Percentiles rank a stretch among this genome's conserved stretches.
phyloP scores from a whole-genome alignment of 345 rosid species.

The Garcia nutans region DNA sequence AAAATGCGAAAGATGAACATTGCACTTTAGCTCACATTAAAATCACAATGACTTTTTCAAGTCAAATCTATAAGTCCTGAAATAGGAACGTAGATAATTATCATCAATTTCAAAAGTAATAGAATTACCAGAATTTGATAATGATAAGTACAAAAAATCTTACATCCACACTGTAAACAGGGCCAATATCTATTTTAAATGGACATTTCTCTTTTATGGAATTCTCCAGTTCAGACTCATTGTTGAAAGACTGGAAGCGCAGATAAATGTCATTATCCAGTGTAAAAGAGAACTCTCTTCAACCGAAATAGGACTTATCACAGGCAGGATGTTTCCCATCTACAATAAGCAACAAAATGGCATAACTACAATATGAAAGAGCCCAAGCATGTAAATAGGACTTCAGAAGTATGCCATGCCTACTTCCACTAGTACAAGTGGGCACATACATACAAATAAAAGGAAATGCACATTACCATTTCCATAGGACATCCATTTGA shows the following conservation, averaged over 20 bases:
- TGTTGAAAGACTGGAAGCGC: slow-evolving; percentile 74
- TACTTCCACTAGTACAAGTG: neutral
- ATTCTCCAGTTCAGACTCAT: slow-evolving; percentile 53
- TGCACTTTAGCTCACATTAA: neutral
- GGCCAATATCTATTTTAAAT: slow-evolving; percentile 83
- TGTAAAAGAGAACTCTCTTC: slow-evolving; percentile 89
- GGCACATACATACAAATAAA: neutral
- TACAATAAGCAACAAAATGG: slow-evolving; percentile 27
- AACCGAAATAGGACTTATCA: slow-evolving; percentile 59
- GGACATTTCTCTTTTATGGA: slow-evolving; percentile 66
- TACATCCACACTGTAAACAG: slow-evolving; percentile 83
- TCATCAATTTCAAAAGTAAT: neutral
- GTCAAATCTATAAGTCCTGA: neutral
- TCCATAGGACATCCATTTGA: slow-evolving; percentile 91
- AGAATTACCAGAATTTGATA: neutral
- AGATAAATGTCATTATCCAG: slow-evolving; percentile 69
- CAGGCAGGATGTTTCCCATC: slow-evolving; percentile 97
- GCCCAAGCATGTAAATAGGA: neutral
- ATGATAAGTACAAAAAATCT: slow-evolving; percentile 13
- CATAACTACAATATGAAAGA: neutral
- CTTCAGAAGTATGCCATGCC: too few species aligned
- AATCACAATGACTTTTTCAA: neutral
- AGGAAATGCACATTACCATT: slow-evolving; percentile 53
- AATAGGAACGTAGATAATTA: neutral
- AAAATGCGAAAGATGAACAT: neutral